Percentiles rank a stretch among this genome's conserved stretches.
Evolutionary conservation across 176 grass and related monocot species (phyloP).

Genomic region (Raddia distichophylla): DNA sequence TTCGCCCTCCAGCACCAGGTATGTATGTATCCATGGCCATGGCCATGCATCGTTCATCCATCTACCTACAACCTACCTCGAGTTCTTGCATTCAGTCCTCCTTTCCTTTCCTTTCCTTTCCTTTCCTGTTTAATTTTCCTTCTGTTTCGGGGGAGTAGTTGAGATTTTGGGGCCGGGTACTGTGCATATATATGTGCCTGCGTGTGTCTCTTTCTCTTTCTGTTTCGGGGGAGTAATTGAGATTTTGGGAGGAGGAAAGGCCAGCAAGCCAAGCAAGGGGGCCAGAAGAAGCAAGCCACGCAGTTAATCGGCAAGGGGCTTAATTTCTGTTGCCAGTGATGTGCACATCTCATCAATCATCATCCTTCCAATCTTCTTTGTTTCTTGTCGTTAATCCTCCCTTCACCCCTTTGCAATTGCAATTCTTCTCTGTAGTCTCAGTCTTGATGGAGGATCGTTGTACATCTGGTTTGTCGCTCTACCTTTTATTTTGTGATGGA

Average conservation of each 20-base stretch:
- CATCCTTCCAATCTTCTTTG: conserved; percentile 38
- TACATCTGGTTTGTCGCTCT: background rate
- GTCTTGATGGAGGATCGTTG: background rate
- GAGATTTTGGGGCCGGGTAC: background rate
- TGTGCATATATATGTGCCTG: no score
- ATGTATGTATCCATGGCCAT: background rate
- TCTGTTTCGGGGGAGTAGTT: background rate
- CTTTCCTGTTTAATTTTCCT: background rate
- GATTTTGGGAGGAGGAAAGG: background rate
- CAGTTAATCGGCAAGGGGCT: conserved; percentile 23
- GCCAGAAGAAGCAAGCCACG: conserved; percentile 34
- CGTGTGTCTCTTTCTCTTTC: conserved; percentile 40
- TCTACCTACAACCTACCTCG: no score
- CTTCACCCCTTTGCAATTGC: background rate
- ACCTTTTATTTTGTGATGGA: background rate
- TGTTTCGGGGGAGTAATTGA: no score
- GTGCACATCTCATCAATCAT: conserved; percentile 42
- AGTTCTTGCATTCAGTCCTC: no score
- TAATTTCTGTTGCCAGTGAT: conserved; percentile 23
- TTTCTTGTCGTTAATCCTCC: conserved; percentile 37
- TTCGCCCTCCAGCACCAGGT: conserved; percentile 68
- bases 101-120: no score
- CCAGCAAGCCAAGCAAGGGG: conserved; percentile 39
- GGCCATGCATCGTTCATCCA: no score
- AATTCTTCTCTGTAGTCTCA: background rate